Conservation (phyloP, 176 grass and related monocot genomes). For the Oryza coarctata region DNA sequence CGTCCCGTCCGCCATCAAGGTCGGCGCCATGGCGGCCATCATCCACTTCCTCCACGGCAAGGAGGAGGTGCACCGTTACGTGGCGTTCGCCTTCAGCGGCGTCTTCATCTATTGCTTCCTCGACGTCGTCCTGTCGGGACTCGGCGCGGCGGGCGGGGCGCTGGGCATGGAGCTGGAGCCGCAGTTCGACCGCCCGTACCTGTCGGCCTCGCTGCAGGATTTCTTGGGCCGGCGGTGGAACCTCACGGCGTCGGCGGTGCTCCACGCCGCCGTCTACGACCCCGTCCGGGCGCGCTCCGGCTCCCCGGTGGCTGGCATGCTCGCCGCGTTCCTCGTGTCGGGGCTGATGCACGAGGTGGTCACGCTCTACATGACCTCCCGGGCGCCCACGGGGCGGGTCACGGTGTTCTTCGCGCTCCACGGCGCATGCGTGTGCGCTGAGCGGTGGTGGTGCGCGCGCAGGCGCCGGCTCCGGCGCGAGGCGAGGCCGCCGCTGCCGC, state of each 20-base stretch:
- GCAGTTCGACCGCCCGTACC: constrained; percentile 45
- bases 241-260: constrained; percentile 44
- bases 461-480: background rate
- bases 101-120: constrained; percentile 49
- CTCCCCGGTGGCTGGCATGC: constrained; percentile 4
- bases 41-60: background rate
- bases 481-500: constrained; percentile 33
- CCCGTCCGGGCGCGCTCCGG: constrained; percentile 16
- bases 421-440: constrained; percentile 32
- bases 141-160: background rate
- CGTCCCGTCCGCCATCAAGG: background rate
- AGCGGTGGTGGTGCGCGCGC: constrained; percentile 17
- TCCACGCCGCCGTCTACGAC: constrained; percentile 36
- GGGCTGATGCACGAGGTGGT: constrained; percentile 67
- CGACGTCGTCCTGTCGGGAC: constrained; percentile 24
- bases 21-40: background rate
- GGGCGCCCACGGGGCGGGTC: constrained; percentile 33
- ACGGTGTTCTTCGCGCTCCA: constrained; percentile 53
- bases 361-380: constrained; percentile 28
- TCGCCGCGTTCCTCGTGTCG: constrained; percentile 49
- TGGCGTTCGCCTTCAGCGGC: constrained; percentile 19
- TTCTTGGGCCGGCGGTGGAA: constrained; percentile 63
- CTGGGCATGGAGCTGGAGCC: constrained; percentile 53
- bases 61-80: constrained; percentile 22
- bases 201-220: constrained; percentile 43